Base-by-base conservation (phyloP, 345 rosid species). In the Aethionema arabicum region DNA sequence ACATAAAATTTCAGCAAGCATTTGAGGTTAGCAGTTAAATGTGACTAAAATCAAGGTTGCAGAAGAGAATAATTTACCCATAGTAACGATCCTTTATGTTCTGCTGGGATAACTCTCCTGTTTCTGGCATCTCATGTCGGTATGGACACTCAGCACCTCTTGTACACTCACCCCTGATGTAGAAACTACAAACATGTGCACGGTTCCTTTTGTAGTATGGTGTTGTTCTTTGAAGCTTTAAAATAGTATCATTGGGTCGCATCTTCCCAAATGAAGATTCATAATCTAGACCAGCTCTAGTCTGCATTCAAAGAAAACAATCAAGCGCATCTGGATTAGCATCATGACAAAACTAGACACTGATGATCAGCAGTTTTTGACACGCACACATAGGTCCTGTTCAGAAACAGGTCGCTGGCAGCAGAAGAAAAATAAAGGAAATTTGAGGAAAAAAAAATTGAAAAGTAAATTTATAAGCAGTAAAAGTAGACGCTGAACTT, bases 131-230 rank as follows among this genome's bases (percentile, higher is more conserved):
- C 83, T 92, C 97, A 65, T 92, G 98, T 73, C 97, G 78, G 61
- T 89, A 92, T 43, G 96, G 98, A 73, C 97, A 92, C 65, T 92
- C 98, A 5, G 78, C 85, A 75, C 98, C 98, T 81, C 98, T 76
- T 35, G 96, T 89, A 74, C 98, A 92, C 75, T 92, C 96, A 59
- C 97, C 98, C 15, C 97, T 79, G 52, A 87, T 80, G 63, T 59
- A 92, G 77, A 92, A 92, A 78, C 97, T 92, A 82, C 98, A 92
- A 69, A 92, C 85, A 80, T 89, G 98, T 45, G 98, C 97, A 72
- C 93, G 49, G 42, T 92, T 92, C 59, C 98, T 76, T 73, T 92
- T 89, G 68, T 92, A 90, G 73, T 87, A 92, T 11, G 97, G 97
- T 16, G 86, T 78, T 39, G 98, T 92, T 59, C 98, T 83, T 70